Percentiles rank a stretch among this genome's conserved stretches.
Conservation (phyloP, 2,329 filamentous ascomycete species). For the Teratosphaeria destructans region DNA sequence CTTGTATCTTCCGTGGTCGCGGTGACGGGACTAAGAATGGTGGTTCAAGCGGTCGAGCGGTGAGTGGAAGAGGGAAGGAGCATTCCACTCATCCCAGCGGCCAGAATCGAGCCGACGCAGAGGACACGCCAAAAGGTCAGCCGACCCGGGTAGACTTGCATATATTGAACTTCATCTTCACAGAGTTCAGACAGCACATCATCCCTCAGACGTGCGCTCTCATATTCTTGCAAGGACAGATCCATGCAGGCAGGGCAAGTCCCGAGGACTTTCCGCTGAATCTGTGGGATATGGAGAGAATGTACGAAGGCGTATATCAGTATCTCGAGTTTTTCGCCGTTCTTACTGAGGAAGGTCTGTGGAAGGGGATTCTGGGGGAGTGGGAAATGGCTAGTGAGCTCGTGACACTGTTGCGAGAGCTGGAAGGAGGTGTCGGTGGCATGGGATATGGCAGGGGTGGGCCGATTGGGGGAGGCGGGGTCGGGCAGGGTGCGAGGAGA, state of each 20-base stretch:
- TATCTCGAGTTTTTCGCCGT: slow-evolving; percentile 91
- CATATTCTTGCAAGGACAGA: slow-evolving; percentile 86
- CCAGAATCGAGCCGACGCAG: neutral
- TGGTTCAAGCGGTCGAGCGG: neutral
- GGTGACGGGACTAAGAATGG: slow-evolving; percentile 18
- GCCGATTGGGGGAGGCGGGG: neutral
- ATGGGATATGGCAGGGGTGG: neutral
- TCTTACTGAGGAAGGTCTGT: slow-evolving; percentile 72
- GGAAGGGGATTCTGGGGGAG: slow-evolving; percentile 74
- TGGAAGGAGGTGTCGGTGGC: slow-evolving; percentile 48
- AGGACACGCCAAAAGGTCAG: neutral
- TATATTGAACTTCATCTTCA: slow-evolving; percentile 81
- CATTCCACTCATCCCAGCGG: neutral
- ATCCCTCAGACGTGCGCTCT: slow-evolving; percentile 91
- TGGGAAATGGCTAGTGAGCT: slow-evolving; percentile 90
- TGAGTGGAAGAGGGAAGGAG: neutral
- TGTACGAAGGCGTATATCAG: slow-evolving; percentile 88
- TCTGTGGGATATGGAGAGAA: slow-evolving; percentile 93
- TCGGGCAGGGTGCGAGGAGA: slow-evolving; percentile 35
- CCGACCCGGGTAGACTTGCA: slow-evolving; percentile 45
- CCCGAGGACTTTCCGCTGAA: slow-evolving; percentile 87
- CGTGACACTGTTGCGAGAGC: slow-evolving; percentile 71
- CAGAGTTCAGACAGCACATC: slow-evolving; percentile 81
- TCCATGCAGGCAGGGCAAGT: slow-evolving; percentile 63
- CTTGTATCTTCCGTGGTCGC: slow-evolving; percentile 69